phyloP scores from a whole-genome alignment of 176 grass and related monocot genomes.

The Raddia distichophylla region DNA sequence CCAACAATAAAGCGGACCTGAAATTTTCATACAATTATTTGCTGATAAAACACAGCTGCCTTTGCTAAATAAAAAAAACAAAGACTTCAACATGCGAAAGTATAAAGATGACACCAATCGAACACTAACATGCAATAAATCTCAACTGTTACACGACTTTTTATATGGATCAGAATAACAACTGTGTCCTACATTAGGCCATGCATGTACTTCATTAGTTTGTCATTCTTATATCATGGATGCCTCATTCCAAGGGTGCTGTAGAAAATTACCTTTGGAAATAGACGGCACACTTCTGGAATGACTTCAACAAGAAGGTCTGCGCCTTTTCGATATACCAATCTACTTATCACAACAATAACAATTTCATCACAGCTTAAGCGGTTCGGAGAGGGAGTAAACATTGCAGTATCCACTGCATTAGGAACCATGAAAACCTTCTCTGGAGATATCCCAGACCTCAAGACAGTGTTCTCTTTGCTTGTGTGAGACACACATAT shows the following conservation, averaged over 20 bases:
- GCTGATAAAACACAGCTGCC: not conserved
- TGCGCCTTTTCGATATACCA: constrained; percentile 92
- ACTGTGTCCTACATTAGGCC: not conserved
- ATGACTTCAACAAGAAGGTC: constrained; percentile 97
- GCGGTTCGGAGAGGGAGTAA: constrained; percentile 67
- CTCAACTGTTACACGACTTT: not conserved
- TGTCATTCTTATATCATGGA: not conserved
- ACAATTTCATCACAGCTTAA: constrained; percentile 81
- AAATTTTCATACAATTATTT: constrained; percentile 20
- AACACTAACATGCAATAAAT: not conserved
- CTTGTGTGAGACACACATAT: constrained; percentile 98
- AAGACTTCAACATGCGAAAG: not conserved
- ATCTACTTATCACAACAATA: constrained; percentile 90
- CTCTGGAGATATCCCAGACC: constrained; percentile 83
- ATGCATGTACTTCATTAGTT: not conserved
- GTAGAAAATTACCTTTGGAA: constrained; percentile 75
- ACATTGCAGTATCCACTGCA: constrained; percentile 98
- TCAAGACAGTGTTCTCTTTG: constrained; percentile 94
- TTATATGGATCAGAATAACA: constrained; percentile 28
- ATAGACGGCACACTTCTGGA: constrained; percentile 87
- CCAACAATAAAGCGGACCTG: constrained; percentile 93
- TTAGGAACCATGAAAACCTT: constrained; percentile 95
- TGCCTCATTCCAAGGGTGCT: constrained; percentile 4
- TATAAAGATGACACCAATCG: not conserved
- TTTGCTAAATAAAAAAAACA: constrained; percentile 24